Percentiles rank a stretch among this genome's conserved stretches.
phyloP scores from a whole-genome alignment of 169 alveolate species.

The Babesia bovis region DNA sequence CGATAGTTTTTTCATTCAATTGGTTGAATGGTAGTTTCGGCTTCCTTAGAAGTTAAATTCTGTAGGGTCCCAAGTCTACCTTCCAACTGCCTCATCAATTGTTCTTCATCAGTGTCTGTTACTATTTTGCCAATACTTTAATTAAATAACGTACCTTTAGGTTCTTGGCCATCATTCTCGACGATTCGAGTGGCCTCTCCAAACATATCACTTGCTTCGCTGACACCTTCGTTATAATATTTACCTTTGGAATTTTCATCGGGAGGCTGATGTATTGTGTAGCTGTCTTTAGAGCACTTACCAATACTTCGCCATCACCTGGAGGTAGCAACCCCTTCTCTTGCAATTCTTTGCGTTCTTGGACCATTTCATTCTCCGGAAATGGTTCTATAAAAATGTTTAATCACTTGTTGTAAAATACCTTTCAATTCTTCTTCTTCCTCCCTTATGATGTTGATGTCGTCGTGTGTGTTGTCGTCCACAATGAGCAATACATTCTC shows the following conservation, averaged over 20 bases:
- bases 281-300: not conserved
- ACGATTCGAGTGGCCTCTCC: conserved; percentile 10
- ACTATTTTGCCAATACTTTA: too few species aligned
- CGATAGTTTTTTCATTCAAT: not conserved
- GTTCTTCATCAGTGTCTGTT: conserved; percentile 4
- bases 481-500: conserved; percentile 33
- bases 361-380: conserved; percentile 21
- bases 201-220: conserved; percentile 24
- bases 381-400: conserved; percentile 2
- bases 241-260: conserved; percentile 1
- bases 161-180: conserved; percentile 19
- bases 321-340: conserved; percentile 25
- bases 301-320: conserved; percentile 2
- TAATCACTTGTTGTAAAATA: not conserved
- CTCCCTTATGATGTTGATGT: conserved; percentile 15
- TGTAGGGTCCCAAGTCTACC: not conserved
- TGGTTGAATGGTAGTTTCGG: not conserved
- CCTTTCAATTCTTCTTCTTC: conserved; percentile 12
- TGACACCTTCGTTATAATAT: conserved; percentile 50
- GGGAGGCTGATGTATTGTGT: conserved; percentile 6
- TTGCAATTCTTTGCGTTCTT: conserved; percentile 23
- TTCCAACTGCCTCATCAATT: not conserved
- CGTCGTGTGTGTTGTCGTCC: conserved; percentile 7
- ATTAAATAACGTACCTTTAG: not conserved
- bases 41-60: not conserved